Conservation (phyloP, 805 yeast species). For the Brettanomyces bruxellensis region DNA sequence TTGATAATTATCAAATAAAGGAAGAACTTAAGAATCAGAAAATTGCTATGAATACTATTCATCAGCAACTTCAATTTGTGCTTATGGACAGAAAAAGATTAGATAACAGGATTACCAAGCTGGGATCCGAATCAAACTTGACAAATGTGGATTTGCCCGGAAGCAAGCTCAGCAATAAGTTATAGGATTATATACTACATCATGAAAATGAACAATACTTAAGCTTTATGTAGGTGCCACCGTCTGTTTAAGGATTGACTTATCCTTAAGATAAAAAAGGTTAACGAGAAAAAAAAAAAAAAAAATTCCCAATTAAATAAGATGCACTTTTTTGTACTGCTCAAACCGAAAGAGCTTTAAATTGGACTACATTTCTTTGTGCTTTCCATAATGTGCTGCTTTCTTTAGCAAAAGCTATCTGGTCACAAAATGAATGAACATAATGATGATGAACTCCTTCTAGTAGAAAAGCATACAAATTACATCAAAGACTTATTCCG, state of each 20-base stretch:
- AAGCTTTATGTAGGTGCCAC: no score
- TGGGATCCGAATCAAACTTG: background rate
- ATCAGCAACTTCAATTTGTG: conserved; percentile 44
- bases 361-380: no score
- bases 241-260: no score
- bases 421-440: no score
- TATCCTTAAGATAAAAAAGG: no score
- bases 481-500: conserved; percentile 49
- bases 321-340: no score
- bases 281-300: no score
- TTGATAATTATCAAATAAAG: conserved; percentile 25
- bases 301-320: no score
- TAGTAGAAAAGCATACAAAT: conserved; percentile 36
- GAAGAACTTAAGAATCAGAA: conserved; percentile 41
- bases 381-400: no score
- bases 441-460: background rate
- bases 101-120: background rate
- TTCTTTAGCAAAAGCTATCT: no score
- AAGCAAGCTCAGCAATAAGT: conserved; percentile 10
- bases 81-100: conserved; percentile 31
- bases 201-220: background rate
- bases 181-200: conserved; percentile 3
- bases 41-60: conserved; percentile 32
- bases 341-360: no score
- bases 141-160: conserved; percentile 9